phyloP scores from a whole-genome alignment of 2,329 filamentous ascomycete species.

The Colletotrichum karsti region DNA sequence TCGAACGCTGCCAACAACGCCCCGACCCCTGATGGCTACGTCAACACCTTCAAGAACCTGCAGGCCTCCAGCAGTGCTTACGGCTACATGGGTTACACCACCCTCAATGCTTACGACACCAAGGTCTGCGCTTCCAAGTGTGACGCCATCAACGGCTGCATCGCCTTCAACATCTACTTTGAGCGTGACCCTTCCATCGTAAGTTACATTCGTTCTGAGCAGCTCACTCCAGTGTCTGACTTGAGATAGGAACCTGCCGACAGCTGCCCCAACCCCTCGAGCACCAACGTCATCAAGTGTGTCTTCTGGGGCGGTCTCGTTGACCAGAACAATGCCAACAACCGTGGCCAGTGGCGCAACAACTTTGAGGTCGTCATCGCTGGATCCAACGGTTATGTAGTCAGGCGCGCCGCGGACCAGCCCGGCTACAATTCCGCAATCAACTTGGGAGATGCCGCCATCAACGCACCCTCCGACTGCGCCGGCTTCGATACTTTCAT shows the following conservation, averaged over 20 bases:
- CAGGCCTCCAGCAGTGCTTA: background rate
- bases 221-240: background rate
- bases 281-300: conserved; percentile 3
- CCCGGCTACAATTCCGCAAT: background rate
- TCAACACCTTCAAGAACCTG: background rate
- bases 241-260: background rate
- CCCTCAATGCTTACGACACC: background rate
- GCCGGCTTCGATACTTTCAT: background rate
- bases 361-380: background rate
- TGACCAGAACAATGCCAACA: background rate
- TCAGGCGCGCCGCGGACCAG: background rate
- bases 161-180: background rate
- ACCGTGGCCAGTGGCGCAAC: background rate
- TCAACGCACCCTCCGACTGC: background rate
- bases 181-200: background rate
- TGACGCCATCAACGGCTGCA: background rate
- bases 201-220: background rate
- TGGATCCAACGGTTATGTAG: background rate
- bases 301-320: background rate
- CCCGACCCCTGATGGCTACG: background rate
- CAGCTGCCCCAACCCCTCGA: background rate
- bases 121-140: background rate
- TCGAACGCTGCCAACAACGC: background rate
- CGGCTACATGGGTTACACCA: background rate
- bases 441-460: background rate